Evolutionary conservation across 1,284 basidiomycete species (phyloP), one percentile per base, ranked within the genome.

Genomic region (Ganoderma boninense): DNA sequence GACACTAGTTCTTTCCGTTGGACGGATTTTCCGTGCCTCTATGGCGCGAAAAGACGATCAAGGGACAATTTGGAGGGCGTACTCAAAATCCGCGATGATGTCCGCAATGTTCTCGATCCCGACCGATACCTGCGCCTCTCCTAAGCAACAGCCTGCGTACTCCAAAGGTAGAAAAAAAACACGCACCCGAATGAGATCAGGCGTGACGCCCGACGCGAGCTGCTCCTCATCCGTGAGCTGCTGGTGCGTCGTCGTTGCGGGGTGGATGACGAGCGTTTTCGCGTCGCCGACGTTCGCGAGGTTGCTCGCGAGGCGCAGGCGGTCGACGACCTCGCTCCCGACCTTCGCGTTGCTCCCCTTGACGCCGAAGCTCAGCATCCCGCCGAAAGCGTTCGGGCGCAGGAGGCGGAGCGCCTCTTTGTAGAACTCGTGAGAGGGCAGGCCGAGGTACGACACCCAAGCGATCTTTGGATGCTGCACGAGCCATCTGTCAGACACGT

Each of bases 71-170:
- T 80, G 79, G 35, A 90, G 82, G 2, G 90, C 91, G 69, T 87
- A 86, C 71, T 91, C 89, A 78, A 97, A 95, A 81, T 97, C 95
- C 18, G 93, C 93, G 74, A 95, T 92, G 79, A 96, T 96, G 78
- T 96, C 95, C 46, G 86, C 86, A 77, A 96, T 95, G 75, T 90
- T 91, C 81, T 97, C 96, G 73, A 95, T 95, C 14, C 95, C 95
- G 54, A 92, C 91, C 2, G 88, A 86, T 2, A 89, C 86, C 87
- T 89, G 73, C 23, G 18, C 23, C 14, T 11, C 43, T 52, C 42
- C n/a, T 64, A n/a, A 66, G 62, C 69, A 29, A 26, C 16, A 32
- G 18, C 35, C 49, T 20, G 26, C 26, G 26, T 29, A 2, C 26
- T 1, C 1, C 1, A 29, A 29, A 29, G 1, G 26, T 29, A 2